Evolutionary conservation across 306 rosid species (phyloP), one percentile per base, ranked within the genome.

Genomic region (Neltuma alba): DNA sequence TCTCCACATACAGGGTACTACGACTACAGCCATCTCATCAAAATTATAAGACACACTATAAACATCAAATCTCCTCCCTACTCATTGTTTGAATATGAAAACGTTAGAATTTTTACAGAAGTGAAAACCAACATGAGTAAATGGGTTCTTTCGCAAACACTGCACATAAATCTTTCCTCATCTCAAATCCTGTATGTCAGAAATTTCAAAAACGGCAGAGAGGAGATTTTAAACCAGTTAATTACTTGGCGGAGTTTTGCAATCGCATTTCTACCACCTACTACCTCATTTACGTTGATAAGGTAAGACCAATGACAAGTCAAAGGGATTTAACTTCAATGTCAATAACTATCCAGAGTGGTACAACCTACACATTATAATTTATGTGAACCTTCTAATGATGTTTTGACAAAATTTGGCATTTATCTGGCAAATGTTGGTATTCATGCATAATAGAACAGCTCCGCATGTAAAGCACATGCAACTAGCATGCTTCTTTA

Each of bases 221-320:
- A 45, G 50, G 73, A 36, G 60, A 79, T 40, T 62, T 81, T 64
- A 61, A 68, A 76, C 75, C 62, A 54, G 34, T 8, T 23, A 40
- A 41, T 44, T 44, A 27, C 11, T 44, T 44, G 25, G 73, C 18
- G 27, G 21, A 65, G 41, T 47, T 64, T 52, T 3, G 27, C 31
- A 14, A 41, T 30, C 36, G 37, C 36, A 7, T 47, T 61, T n/a
- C 10, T 50, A 16, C 36, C 63, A 14, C 67, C 45, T 76, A 9
- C 60, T 15, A 54, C 23, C 27, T 77, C 79, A 64, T 44, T 66
- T 78, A 45, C 20, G 52, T 20, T 12, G n/a, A 61, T 60, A 45
- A 45, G 63, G 37, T 38, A 80, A 74, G 63, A 58, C 50, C 61
- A 23, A 20, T 50, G 7, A 60, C 52, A 48, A 67, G 23, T 40